phyloP scores from a whole-genome alignment of 495 filamentous ascomycete species.

The Podospora pseudocomata region DNA sequence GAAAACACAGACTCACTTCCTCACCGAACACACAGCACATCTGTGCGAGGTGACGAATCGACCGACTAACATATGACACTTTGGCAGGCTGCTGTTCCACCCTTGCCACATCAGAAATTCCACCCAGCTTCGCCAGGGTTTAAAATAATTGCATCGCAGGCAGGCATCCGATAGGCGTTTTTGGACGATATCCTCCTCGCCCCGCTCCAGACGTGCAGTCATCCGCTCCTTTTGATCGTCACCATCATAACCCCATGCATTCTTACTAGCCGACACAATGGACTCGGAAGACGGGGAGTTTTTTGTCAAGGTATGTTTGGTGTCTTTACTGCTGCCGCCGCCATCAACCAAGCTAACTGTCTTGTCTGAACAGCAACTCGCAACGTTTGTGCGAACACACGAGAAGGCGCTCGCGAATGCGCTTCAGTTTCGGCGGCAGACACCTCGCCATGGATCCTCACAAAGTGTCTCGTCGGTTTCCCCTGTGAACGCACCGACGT shows the following conservation, averaged over 20 bases:
- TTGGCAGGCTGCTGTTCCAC: conserved; percentile 30
- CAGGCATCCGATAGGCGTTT: conserved; percentile 12
- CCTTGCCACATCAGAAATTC: conserved; percentile 23
- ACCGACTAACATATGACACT: conserved; percentile 33
- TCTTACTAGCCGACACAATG: conserved; percentile 48
- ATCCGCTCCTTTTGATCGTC: conserved; percentile 25
- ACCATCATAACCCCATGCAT: conserved; percentile 38
- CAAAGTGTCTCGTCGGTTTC: conserved; percentile 51
- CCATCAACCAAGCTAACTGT: conserved; percentile 1
- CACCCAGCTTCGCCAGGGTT: conserved; percentile 10
- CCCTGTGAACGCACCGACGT: conserved; percentile 45
- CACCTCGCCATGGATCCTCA: conserved; percentile 59
- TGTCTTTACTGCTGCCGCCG: neutral
- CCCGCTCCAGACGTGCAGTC: conserved; percentile 14
- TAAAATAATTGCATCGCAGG: neutral
- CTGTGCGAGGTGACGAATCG: conserved; percentile 27
- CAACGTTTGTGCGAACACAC: conserved; percentile 92
- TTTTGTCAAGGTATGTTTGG: conserved; percentile 70
- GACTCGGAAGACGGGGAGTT: conserved; percentile 85
- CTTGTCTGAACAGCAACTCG: conserved; percentile 65
- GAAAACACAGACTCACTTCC: conserved; percentile 7
- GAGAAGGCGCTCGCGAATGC: conserved; percentile 97
- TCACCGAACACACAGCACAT: conserved; percentile 18
- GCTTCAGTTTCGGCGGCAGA: conserved; percentile 72
- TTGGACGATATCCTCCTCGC: neutral